phyloP scores from a whole-genome alignment of 2,329 filamentous ascomycete genomes.

The Paraphoma chrysanthemicola region DNA sequence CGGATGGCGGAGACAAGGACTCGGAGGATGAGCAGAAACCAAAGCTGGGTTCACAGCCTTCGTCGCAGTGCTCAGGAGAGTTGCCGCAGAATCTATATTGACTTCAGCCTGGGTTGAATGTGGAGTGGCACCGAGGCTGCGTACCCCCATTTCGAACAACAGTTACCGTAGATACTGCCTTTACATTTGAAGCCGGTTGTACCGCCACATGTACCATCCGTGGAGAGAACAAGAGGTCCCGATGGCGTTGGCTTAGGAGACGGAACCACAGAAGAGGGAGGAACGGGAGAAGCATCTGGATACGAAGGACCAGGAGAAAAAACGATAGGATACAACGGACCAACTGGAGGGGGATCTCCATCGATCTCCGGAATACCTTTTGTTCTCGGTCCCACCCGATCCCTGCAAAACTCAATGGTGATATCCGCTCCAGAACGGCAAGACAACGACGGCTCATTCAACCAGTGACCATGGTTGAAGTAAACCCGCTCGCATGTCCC shows the following conservation, averaged over 20 bases:
- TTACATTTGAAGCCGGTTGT: slow-evolving; percentile 7
- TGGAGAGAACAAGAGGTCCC: not conserved
- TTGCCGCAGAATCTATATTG: slow-evolving; percentile 5
- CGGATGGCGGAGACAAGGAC: not conserved
- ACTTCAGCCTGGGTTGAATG: not conserved
- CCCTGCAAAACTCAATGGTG: slow-evolving; percentile 24
- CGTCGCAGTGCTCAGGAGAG: slow-evolving; percentile 23
- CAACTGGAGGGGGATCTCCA: not conserved
- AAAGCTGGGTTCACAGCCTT: slow-evolving; percentile 20
- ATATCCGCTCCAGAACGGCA: slow-evolving; percentile 27
- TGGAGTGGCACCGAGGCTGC: not conserved
- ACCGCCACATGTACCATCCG: slow-evolving; percentile 12
- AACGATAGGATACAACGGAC: not conserved
- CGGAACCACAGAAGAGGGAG: not conserved
- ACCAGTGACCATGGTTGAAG: slow-evolving; percentile 15
- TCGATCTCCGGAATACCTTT: not conserved
- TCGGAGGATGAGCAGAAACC: slow-evolving; percentile 3
- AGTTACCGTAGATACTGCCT: slow-evolving; percentile 9
- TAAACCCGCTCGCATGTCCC: slow-evolving; percentile 22
- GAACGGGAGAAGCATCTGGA: not conserved
- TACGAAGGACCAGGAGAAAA: not conserved
- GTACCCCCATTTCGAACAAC: slow-evolving; percentile 13
- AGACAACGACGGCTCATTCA: slow-evolving; percentile 22
- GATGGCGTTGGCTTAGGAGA: not conserved
- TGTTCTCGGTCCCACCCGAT: not conserved